Percentiles rank a stretch among this genome's conserved stretches.
Evolutionary conservation across 352 stramenopile species (phyloP).

Genomic region (Phytophthora tubulina): DNA sequence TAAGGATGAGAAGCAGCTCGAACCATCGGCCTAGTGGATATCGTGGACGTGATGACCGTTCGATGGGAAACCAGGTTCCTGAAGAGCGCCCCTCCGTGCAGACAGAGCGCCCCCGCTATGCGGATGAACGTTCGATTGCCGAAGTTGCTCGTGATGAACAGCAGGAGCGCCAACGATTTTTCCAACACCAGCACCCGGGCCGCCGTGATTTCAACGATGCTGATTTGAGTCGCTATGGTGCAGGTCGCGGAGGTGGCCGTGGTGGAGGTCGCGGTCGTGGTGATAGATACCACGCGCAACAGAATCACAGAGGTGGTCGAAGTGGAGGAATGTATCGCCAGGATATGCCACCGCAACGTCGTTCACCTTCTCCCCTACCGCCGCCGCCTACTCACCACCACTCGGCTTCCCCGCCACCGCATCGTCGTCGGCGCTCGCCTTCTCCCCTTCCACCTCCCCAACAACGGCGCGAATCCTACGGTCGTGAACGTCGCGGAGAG

Average conservation of each 20-base stretch:
- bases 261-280: slow-evolving; percentile 33
- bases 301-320: slow-evolving; percentile 22
- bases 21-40: slow-evolving; percentile 28
- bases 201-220: slow-evolving; percentile 46
- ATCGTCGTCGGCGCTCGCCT: slow-evolving; percentile 23
- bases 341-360: slow-evolving; percentile 18
- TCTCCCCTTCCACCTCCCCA: slow-evolving; percentile 27
- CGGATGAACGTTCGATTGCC: slow-evolving; percentile 61
- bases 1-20: slow-evolving; percentile 29
- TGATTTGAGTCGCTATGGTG: slow-evolving; percentile 48
- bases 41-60: slow-evolving; percentile 38
- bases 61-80: slow-evolving; percentile 31
- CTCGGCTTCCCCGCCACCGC: slow-evolving; percentile 30
- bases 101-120: slow-evolving; percentile 38
- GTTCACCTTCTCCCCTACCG: slow-evolving; percentile 31
- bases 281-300: slow-evolving; percentile 26
- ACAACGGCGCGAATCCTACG: slow-evolving; percentile 35
- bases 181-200: slow-evolving; percentile 47
- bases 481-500: slow-evolving; percentile 34
- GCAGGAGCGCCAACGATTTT: slow-evolving; percentile 50
- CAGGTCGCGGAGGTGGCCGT: slow-evolving; percentile 39
- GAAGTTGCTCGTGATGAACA: slow-evolving; percentile 62
- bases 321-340: slow-evolving; percentile 28
- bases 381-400: slow-evolving; percentile 19
- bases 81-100: slow-evolving; percentile 33